Percentiles rank a stretch among this genome's conserved stretches.
Evolutionary conservation across 2,329 filamentous ascomycete genomes (phyloP).

Genomic region (Botryotinia calthae): DNA sequence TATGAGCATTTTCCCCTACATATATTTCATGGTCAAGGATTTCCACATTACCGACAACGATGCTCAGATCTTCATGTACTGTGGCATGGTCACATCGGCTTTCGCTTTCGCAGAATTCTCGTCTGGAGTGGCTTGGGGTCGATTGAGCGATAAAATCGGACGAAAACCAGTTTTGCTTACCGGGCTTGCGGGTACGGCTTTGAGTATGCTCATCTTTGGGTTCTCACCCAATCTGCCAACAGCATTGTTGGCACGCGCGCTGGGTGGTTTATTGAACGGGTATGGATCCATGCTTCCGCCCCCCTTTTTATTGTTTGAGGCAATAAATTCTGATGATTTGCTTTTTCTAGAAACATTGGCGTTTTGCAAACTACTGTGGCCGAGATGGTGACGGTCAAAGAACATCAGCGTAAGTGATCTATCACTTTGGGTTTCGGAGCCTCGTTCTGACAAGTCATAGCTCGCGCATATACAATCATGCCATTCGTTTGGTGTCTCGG

Average conservation of each 20-base stretch:
- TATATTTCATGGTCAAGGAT: conserved; percentile 94
- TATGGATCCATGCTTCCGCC: conserved; percentile 45
- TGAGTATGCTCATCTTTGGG: conserved; percentile 91
- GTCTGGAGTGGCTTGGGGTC: conserved; percentile 89
- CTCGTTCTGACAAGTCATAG: conserved; percentile 45
- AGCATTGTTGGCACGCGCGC: conserved; percentile 80
- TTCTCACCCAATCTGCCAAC: conserved; percentile 80
- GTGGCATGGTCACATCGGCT: conserved; percentile 91
- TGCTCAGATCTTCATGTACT: conserved; percentile 83
- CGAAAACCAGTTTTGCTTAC: conserved; percentile 88
- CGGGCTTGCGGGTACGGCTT: conserved; percentile 83
- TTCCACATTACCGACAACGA: conserved; percentile 81
- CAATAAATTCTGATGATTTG: conserved; percentile 25
- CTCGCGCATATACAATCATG: conserved; percentile 95
- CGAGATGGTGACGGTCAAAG: conserved; percentile 87
- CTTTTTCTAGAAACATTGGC: conserved; percentile 71
- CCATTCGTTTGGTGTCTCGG: conserved; percentile 97
- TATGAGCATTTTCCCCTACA: conserved; percentile 99
- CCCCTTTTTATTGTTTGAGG: conserved; percentile 14
- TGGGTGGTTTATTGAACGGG: conserved; percentile 92
- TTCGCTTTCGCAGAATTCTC: conserved; percentile 96
- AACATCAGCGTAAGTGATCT: conserved; percentile 73
- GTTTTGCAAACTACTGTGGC: conserved; percentile 94
- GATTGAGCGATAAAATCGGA: conserved; percentile 85
- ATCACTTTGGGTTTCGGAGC: conserved; percentile 36